Evolutionary conservation across 202 grass and related monocot genomes (phyloP), one percentile per base, ranked within the genome.

Genomic region (Miscanthus sacchariflorus): DNA sequence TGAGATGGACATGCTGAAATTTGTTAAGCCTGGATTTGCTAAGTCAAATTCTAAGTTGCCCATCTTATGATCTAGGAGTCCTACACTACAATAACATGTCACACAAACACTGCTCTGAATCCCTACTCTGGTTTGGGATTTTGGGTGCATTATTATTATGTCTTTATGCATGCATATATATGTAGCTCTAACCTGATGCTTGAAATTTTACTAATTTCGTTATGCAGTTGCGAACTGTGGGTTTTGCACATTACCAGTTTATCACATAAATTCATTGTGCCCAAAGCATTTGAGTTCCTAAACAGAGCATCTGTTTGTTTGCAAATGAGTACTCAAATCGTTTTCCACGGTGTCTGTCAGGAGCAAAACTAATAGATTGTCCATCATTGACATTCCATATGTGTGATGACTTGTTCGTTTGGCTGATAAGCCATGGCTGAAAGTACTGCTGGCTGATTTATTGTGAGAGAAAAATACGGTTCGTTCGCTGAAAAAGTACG

Each of bases 301-400:
- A 72, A 71, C 17, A 25, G 19, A 36, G 25, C 8, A 23, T 7
- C 3, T 45, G 19, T 83, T 23, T 21, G 3, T 63, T 19, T 46
- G 21, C 28, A 80, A 59, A 78, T 27, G 44, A 0, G 18, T 79
- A 27, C 52, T 70, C 52, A 58, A 69, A 70, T n/a, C 27, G 2
- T 12, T 5, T n/a, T 45, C 35, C 24, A 35, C 24, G 4, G 56
- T 30, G 6, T 73, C 24, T 52, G 45, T 64, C 70, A 46, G 54
- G 11, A 33, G 36, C 10, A 73, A 82, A 71, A 56, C 17, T 0
- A 71, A 12, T 46, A 58, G 12, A 66, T 68, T 30, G 38, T 19
- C 1, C 18, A 83, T 39, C 36, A 68, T 42, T 80, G 24, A 91
- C 25, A 18, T 7, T 76, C 48, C 73, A 24, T 27, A 81, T 33